Evolutionary conservation across 83 land plant genomes (phyloP), one percentile per base, ranked within the genome.

Genomic region (Picea abies): DNA sequence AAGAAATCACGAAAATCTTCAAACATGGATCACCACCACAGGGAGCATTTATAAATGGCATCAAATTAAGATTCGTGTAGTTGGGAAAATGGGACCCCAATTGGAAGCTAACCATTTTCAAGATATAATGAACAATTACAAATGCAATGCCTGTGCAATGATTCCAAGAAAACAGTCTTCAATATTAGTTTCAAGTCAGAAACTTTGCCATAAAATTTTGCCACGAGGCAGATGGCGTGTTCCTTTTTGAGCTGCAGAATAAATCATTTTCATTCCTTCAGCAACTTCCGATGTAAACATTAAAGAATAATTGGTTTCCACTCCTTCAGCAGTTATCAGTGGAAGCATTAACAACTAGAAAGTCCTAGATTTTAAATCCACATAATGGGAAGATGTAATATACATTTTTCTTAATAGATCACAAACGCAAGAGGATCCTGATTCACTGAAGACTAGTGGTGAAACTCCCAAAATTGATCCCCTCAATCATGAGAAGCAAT

Each of bases 331-430:
- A 76, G 19, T 60, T 56, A 47, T 76, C 10, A 11, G 56, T 76
- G 62, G 26, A 56, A 52, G 26, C 56, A 76, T 4, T 23, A 56
- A 26, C 25, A 52, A 76, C 29, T 6, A 23, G 79, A 76, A 52
- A 52, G 6, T 4, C 25, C 52, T 6, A 25, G 1, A 52, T 60
- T 76, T 76, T 25, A 60, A 52, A 76, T 56, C 62, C 79, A 52
- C 79, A 52, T 56, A 12, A 52, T 15, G 23, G 35, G 10, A 76
- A 56, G 25, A 76, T 23, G 56, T 49, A 56, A 14, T 76, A 76
- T 76, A 76, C 61, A 76, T 76, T 76, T 76, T 76, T 25, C 79
- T 76, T 76, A 17, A 25, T 3, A 14, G 35, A 56, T 76, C 79
- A 23, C 26, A 25, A 76, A 23, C 23, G 44, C 20, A 49, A 52